Conservation (phyloP, 306 rosid species). For the Cucumis hystrix region DNA sequence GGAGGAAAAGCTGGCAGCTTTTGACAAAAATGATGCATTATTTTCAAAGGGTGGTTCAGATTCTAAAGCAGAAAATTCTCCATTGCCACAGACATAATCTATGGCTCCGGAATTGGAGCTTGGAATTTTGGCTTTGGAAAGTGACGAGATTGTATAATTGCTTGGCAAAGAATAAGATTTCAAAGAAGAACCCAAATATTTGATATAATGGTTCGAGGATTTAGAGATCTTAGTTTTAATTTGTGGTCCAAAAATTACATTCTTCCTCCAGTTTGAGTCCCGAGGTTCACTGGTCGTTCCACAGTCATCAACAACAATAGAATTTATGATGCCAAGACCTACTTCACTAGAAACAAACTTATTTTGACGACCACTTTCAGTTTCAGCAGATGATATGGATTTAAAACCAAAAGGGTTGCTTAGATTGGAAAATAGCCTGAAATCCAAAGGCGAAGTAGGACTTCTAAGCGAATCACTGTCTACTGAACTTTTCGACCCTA, state of each 20-base stretch:
- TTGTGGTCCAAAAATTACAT: conserved; percentile 58
- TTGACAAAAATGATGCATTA: conserved; percentile 21
- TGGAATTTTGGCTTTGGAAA: conserved; percentile 22
- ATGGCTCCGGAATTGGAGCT: conserved; percentile 16
- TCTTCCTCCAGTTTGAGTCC: conserved; percentile 39
- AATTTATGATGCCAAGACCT: conserved; percentile 67
- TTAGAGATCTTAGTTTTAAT: conserved; percentile 28
- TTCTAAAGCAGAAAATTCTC: conserved; percentile 12
- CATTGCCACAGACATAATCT: conserved; percentile 19
- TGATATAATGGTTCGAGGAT: conserved; percentile 24
- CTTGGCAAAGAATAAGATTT: conserved; percentile 60
- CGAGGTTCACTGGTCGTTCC: conserved; percentile 23
- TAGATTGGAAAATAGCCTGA: conserved; percentile 43
- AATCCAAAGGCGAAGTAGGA: conserved; percentile 73
- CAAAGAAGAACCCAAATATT: conserved; percentile 24
- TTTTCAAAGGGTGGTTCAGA: conserved; percentile 19
- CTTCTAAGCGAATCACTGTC: conserved; percentile 63
- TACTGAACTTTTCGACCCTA: conserved; percentile 29
- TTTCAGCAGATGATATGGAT: conserved; percentile 16
- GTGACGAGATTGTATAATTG: conserved; percentile 42
- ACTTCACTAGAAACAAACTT: conserved; percentile 35
- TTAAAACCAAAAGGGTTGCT: conserved; percentile 37
- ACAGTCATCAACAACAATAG: conserved; percentile 40
- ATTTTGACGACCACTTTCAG: conserved; percentile 24
- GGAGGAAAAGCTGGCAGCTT: conserved; percentile 24